phyloP scores from a whole-genome alignment of 768 basidiomycete species.

The Termitomyces sp. region DNA sequence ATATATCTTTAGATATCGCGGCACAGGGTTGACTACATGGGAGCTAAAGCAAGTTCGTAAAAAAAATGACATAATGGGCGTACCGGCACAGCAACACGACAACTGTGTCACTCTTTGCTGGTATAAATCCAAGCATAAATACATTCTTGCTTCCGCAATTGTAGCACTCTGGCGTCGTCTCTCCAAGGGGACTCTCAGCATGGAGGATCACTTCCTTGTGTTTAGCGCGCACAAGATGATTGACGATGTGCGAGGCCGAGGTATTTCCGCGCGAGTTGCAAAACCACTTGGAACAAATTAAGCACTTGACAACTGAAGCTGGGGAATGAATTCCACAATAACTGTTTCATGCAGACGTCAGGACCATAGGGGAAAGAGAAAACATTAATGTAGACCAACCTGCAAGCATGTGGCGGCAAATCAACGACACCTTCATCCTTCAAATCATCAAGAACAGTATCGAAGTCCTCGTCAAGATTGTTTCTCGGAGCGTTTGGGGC shows the following conservation, averaged over 20 bases:
- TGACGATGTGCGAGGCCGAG: conserved; percentile 97
- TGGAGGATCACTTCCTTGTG: conserved; percentile 99
- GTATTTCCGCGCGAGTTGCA: conserved; percentile 99
- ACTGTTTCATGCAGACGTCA: conserved; percentile 37
- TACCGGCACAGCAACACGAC: conserved; percentile 96
- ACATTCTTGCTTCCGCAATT: conserved; percentile 99
- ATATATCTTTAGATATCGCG: conserved; percentile 94
- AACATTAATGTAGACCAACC: conserved; percentile 45
- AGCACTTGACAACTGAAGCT: conserved; percentile 93
- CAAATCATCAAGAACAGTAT: conserved; percentile 84
- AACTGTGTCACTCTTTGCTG: conserved; percentile 98
- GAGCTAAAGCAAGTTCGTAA: conserved; percentile 2
- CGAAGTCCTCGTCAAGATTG: conserved; percentile 78
- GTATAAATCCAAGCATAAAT: conserved; percentile 99
- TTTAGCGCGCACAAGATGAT: conserved; percentile 97
- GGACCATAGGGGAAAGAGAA: conserved; percentile 7
- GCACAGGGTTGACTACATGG: conserved; percentile 91
- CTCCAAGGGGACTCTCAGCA: conserved; percentile 91
- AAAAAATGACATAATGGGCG: conserved; percentile 25
- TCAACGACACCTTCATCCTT: conserved; percentile 79
- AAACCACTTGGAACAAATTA: conserved; percentile 93
- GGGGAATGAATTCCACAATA: conserved; percentile 99
- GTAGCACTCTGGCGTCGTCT: conserved; percentile 98
- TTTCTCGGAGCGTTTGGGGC: conserved; percentile 29
- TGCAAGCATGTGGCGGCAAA: conserved; percentile 93